Base-by-base conservation (phyloP, 31 red algal species). In the Porphyra umbilicalis region DNA sequence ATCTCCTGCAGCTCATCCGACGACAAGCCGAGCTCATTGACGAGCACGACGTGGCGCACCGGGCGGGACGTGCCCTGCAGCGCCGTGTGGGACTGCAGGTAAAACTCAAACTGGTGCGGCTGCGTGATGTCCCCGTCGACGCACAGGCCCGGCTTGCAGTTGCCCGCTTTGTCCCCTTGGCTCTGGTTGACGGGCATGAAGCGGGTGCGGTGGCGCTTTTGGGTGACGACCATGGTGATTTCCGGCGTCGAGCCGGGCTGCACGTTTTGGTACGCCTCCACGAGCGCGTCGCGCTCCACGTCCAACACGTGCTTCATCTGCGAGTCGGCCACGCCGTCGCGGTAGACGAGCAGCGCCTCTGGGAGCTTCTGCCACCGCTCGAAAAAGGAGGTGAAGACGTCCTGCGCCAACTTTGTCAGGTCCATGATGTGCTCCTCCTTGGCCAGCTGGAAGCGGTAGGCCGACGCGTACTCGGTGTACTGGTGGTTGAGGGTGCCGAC, bases 71-170 rank as follows among this genome's bases (percentile, higher is more conserved):
- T 89, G 6, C 91, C 91, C 79, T 94, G 83, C 57, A 94, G 89
- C 74, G 87, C 91, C 71, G 89, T 94, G 78, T 94, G 91, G 74
- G 79, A 81, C 35, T 89, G 80, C 35, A 94, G 39, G 37, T 89
- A 94, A 78, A 94, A 94, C 76, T 94, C 91, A 80, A 81, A 94
- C 36, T 86, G 76, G 40, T 68, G 84, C 6, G 91, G 83, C 75
- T 94, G 86, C 16, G 86, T 76, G 33, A 94, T 81, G 32, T 87
- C 38, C 16, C 75, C 76, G 77, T 94, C 91, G 33, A 94, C 77
- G 34, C 89, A 83, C 38, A 87, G 86, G 33, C 91, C 91, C n/a
- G 91, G 86, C 29, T 89, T 80, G 80, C 91, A 94, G 42, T 94
- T 94, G 75, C 80, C 83, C 76, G 78, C 80, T 33, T 77, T 33